Conservation (phyloP, 225 moss, liverwort and hornwort genomes). For the Neckera pumila region DNA sequence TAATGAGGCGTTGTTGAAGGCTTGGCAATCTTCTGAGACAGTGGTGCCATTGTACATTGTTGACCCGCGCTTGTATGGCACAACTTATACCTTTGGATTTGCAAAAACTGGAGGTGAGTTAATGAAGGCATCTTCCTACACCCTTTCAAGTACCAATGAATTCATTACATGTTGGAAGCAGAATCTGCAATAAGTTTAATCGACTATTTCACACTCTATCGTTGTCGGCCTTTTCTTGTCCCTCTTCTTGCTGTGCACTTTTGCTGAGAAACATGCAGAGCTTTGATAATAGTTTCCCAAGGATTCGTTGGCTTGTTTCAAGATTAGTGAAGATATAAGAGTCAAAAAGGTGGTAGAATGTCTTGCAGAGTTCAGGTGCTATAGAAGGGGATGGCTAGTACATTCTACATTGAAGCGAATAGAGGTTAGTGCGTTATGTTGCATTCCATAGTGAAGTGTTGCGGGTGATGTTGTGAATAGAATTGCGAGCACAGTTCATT, state of each 20-base stretch:
- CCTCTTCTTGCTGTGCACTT: background rate
- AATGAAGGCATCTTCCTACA: background rate
- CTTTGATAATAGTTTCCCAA: background rate
- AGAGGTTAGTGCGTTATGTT: background rate
- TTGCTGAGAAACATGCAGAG: background rate
- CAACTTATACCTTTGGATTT: conserved; percentile 73
- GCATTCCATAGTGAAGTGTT: background rate
- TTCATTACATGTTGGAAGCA: background rate
- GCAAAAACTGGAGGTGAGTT: conserved; percentile 94
- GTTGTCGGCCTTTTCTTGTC: background rate
- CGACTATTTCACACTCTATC: background rate
- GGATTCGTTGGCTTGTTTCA: background rate
- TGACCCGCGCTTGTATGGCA: conserved; percentile 81
- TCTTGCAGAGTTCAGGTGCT: background rate
- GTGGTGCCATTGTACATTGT: conserved; percentile 88
- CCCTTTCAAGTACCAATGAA: background rate
- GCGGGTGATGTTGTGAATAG: conserved; percentile 17
- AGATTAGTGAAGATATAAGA: background rate
- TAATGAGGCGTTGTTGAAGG: conserved; percentile 81
- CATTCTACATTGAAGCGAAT: background rate
- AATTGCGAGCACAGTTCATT: conserved; percentile 87
- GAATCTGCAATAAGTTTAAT: background rate
- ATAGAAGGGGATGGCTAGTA: background rate
- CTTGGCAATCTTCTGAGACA: conserved; percentile 80
- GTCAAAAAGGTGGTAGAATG: background rate